Evolutionary conservation across 371 early-diverging fungal species (phyloP).

Genomic region (Syncephalis fuscata): DNA sequence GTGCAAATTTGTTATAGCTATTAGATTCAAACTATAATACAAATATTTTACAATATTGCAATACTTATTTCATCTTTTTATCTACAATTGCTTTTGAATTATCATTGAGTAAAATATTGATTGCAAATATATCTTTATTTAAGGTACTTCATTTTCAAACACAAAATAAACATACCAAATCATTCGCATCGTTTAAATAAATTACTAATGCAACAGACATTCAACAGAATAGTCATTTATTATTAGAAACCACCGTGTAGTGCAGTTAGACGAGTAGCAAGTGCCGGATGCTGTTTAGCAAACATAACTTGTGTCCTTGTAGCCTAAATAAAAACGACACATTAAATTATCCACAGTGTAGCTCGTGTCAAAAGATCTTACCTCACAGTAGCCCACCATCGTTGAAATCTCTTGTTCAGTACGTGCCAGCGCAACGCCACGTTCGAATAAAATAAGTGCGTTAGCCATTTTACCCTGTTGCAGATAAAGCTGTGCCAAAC

Average conservation of each 20-base stretch:
- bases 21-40: no score
- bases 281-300: constrained; percentile 15
- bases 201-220: no score
- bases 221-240: no score
- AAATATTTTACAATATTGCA: no score
- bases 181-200: no score
- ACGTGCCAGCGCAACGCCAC: constrained; percentile 69
- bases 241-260: not conserved
- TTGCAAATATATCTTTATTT: no score
- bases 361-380: not conserved
- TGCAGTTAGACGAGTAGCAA: constrained; percentile 4
- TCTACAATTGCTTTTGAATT: no score
- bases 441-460: constrained; percentile 67
- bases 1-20: no score
- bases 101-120: no score
- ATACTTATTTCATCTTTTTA: no score
- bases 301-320: constrained; percentile 18
- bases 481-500: constrained; percentile 74
- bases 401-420: constrained; percentile 81
- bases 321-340: constrained; percentile 12
- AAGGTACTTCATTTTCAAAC: no score
- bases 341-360: not conserved
- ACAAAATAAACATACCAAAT: no score
- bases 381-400: constrained; percentile 61
- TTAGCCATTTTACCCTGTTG: constrained; percentile 74